A percentile compares a stretch with the other conserved stretches of the same genome.
phyloP scores from a whole-genome alignment of 2,329 filamentous ascomycete genomes.

The Trichoderma semiorbis region DNA sequence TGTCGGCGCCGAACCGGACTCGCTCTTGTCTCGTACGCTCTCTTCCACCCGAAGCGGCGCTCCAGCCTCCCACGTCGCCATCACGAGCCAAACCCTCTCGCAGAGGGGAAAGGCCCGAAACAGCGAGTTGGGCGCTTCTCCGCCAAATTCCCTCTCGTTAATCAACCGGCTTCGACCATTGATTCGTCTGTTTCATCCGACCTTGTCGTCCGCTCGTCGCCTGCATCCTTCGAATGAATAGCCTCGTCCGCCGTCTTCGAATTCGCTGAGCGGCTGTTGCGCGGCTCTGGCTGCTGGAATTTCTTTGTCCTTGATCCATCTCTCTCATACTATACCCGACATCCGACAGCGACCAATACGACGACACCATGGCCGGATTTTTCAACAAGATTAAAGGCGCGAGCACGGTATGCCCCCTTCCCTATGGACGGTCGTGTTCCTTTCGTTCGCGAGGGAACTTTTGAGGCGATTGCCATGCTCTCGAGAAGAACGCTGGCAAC shows the following conservation, averaged over 20 bases:
- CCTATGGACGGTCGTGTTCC: neutral
- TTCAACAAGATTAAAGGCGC: slow-evolving; percentile 57
- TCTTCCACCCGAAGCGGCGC: slow-evolving; percentile 10
- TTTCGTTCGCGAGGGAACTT: neutral
- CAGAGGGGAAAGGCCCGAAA: neutral
- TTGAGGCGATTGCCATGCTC: neutral
- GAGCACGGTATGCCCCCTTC: slow-evolving; percentile 47
- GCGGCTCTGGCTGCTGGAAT: slow-evolving; percentile 33
- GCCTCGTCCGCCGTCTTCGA: slow-evolving; percentile 25
- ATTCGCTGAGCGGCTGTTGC: slow-evolving; percentile 33
- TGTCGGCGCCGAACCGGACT: neutral
- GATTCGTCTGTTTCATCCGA: neutral
- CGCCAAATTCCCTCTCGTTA: neutral
- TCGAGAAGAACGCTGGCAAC: neutral
- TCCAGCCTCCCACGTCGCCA: slow-evolving; percentile 1
- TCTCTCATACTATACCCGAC: neutral
- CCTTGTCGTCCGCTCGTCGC: neutral
- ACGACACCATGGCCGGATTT: slow-evolving; percentile 51
- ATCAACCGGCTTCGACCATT: neutral
- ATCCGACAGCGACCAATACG: neutral
- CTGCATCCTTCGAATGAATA: slow-evolving; percentile 26
- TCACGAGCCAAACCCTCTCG: neutral
- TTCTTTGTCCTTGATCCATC: slow-evolving; percentile 21
- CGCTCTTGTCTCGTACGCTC: neutral
- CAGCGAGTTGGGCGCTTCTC: neutral